A percentile compares a stretch with the other conserved stretches of the same genome.
phyloP scores from a whole-genome alignment of 805 yeast species.

The Trichomonascus vanleenenianus region DNA sequence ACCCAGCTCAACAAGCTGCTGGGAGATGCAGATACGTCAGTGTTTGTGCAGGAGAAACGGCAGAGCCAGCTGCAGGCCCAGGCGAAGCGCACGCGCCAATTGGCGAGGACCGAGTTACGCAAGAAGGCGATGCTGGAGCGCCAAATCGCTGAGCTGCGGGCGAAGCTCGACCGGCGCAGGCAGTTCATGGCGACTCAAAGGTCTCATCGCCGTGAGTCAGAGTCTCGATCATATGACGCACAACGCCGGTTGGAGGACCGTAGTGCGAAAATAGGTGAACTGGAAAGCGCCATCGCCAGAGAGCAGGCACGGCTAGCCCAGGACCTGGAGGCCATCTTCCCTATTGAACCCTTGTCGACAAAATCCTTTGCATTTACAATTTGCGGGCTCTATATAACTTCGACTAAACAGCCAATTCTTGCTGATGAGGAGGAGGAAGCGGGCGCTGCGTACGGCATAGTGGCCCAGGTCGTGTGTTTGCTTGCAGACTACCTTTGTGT shows the following conservation, averaged over 20 bases:
- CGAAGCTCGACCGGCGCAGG: constrained; percentile 8
- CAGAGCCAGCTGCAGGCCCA: constrained; percentile 7
- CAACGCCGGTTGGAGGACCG: background rate
- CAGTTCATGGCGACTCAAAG: constrained; percentile 2
- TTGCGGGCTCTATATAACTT: constrained; percentile 25
- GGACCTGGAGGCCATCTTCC: constrained; percentile 20
- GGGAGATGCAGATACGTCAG: background rate
- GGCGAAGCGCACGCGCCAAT: background rate
- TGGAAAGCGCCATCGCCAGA: background rate
- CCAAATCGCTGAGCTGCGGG: constrained; percentile 8
- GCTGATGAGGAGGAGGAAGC: constrained; percentile 32
- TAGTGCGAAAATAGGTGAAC: background rate
- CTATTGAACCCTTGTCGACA: constrained; percentile 10
- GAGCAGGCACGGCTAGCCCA: constrained; percentile 25
- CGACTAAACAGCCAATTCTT: constrained; percentile 17
- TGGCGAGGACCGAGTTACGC: constrained; percentile 2
- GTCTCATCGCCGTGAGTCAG: background rate
- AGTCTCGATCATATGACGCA: background rate
- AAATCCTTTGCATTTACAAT: constrained; percentile 25
- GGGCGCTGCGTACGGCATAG: constrained; percentile 43
- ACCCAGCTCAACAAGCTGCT: constrained; percentile 15
- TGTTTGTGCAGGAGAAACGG: constrained; percentile 1
- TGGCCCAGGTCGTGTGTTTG: constrained; percentile 35
- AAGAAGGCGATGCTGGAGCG: constrained; percentile 5
- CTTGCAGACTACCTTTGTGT: constrained; percentile 37